phyloP scores from a whole-genome alignment of 208 protist genomes.

The Angomonas desouzai region DNA sequence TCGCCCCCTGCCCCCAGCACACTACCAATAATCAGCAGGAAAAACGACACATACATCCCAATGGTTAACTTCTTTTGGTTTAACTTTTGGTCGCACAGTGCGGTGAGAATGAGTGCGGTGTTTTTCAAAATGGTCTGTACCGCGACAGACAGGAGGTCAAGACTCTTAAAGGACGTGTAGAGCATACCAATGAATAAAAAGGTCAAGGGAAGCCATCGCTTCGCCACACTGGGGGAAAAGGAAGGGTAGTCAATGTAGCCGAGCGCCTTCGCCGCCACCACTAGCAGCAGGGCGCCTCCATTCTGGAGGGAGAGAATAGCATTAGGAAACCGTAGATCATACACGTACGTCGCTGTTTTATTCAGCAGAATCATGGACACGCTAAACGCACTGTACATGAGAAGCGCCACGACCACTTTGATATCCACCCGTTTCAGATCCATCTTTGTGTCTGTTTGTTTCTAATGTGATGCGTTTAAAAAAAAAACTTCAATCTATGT shows the following conservation, averaged over 20 bases:
- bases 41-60: conserved; percentile 45
- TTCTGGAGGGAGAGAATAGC: conserved; percentile 73
- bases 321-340: conserved; percentile 62
- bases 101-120: conserved; percentile 70
- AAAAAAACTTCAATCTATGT: too few species aligned
- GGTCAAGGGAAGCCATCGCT: conserved; percentile 13
- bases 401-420: conserved; percentile 36
- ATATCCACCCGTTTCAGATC: background rate
- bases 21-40: conserved; percentile 60
- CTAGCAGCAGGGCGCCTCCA: conserved; percentile 54
- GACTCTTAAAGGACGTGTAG: conserved; percentile 35
- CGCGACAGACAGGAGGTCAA: conserved; percentile 79
- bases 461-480: too few species aligned
- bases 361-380: conserved; percentile 87
- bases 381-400: conserved; percentile 69
- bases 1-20: conserved; percentile 60
- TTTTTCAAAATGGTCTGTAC: conserved; percentile 87
- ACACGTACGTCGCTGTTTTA: conserved; percentile 75
- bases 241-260: conserved; percentile 48
- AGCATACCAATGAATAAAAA: conserved; percentile 2
- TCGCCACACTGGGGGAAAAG: conserved; percentile 42
- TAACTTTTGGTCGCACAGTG: conserved; percentile 69
- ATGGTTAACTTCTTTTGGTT: conserved; percentile 52
- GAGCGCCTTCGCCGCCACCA: conserved; percentile 35
- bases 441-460: background rate